phyloP scores from a whole-genome alignment of 2,329 filamentous ascomycete species.

The Pseudopyricularia cyperi region DNA sequence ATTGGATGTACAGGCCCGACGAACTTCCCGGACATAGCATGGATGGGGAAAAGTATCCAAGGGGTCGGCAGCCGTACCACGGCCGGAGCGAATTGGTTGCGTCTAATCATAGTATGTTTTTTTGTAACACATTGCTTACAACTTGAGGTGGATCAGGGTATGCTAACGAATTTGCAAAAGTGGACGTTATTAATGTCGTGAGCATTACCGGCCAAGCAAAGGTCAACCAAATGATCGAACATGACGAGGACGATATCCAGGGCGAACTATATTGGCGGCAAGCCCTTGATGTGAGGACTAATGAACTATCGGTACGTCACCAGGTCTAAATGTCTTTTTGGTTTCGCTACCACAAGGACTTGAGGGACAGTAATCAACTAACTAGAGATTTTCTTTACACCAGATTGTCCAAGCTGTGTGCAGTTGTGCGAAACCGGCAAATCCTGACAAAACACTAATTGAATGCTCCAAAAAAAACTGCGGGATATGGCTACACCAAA shows the following conservation, averaged over 20 bases:
- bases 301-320: slow-evolving; percentile 42
- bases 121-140: not conserved
- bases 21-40: slow-evolving; percentile 46
- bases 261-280: slow-evolving; percentile 51
- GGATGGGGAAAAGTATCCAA: slow-evolving; percentile 34
- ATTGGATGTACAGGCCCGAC: slow-evolving; percentile 67
- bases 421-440: slow-evolving; percentile 45
- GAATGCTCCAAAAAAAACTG: slow-evolving; percentile 41
- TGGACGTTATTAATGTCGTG: slow-evolving; percentile 64
- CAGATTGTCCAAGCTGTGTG: slow-evolving; percentile 43
- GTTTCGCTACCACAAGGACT: not conserved
- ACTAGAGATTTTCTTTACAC: not conserved
- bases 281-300: slow-evolving; percentile 42
- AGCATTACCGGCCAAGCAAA: slow-evolving; percentile 50
- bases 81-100: slow-evolving; percentile 56
- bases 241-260: slow-evolving; percentile 50
- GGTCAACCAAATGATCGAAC: slow-evolving; percentile 57
- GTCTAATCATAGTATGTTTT: slow-evolving; percentile 51
- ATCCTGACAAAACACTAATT: slow-evolving; percentile 46
- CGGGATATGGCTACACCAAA: slow-evolving; percentile 49
- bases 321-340: not conserved
- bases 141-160: not conserved
- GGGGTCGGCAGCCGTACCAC: slow-evolving; percentile 53
- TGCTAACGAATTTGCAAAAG: slow-evolving; percentile 16
- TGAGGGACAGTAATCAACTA: not conserved